These are phyloP conservation scores for Spencermartinsiella europaea DNA, from an alignment of 805 yeast genomes.

Conservation along the genomic window DNA sequence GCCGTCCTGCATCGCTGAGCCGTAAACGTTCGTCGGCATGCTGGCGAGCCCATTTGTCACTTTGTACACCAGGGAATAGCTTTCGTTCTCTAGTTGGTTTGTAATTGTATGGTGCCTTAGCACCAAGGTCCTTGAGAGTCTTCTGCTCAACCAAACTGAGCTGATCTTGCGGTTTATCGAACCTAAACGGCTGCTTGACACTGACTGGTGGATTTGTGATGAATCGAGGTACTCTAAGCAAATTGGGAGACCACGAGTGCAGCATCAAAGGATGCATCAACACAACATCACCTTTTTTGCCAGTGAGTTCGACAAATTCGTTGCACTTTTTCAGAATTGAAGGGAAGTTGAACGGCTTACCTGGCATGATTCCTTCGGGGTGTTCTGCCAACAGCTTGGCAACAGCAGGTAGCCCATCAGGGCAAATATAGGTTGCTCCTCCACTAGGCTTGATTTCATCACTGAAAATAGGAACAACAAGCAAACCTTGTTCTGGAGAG, in stretches of 20 bases:
- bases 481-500: conserved; percentile 10
- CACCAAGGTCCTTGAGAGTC: conserved; percentile 8
- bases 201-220: conserved; percentile 14
- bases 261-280: conserved; percentile 12
- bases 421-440: conserved; percentile 11
- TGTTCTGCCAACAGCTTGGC: conserved; percentile 8
- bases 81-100: conserved; percentile 3
- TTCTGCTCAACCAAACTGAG: conserved; percentile 11
- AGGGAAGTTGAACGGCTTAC: background rate
- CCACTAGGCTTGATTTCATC: conserved; percentile 8
- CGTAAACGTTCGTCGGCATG: conserved; percentile 5
- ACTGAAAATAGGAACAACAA: conserved; percentile 10
- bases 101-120: background rate
- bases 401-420: conserved; percentile 10
- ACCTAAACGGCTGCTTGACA: conserved; percentile 8
- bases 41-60: conserved; percentile 8
- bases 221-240: conserved; percentile 10
- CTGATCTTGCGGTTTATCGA: conserved; percentile 2
- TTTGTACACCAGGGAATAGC: conserved; percentile 5
- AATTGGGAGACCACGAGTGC: conserved; percentile 12
- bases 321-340: conserved; percentile 4
- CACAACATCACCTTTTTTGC: conserved; percentile 11
- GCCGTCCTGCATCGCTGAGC: conserved; percentile 4
- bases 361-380: conserved; percentile 11
- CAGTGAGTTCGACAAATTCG: conserved; percentile 8